These are phyloP conservation scores for Xerocomellus intermedius DNA, from an alignment of 768 basidiomycete species.

Conservation along the genomic window DNA sequence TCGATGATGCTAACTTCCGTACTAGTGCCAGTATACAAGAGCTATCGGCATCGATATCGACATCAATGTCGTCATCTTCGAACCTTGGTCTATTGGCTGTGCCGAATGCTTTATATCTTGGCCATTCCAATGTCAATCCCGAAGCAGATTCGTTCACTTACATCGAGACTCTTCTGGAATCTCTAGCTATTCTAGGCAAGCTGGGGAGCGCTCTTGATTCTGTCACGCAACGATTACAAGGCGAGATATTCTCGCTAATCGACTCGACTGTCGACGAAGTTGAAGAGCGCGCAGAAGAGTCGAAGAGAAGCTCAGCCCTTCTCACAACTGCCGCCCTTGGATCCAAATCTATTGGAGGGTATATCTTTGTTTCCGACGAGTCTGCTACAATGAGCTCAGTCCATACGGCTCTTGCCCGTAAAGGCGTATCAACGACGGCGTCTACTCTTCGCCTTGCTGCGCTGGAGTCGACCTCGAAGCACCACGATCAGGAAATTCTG, in stretches of 20 bases:
- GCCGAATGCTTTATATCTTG: conserved; percentile 22
- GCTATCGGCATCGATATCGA: conserved; percentile 17
- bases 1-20: conserved; percentile 42
- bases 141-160: conserved; percentile 93
- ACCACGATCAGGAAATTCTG: conserved; percentile 80
- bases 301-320: conserved; percentile 48
- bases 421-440: conserved; percentile 38
- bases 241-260: conserved; percentile 81
- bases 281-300: conserved; percentile 83
- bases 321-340: conserved; percentile 37
- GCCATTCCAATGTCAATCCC: conserved; percentile 53
- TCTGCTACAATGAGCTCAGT: conserved; percentile 18
- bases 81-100: conserved; percentile 22
- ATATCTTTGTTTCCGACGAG: conserved; percentile 42
- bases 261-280: conserved; percentile 90
- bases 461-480: conserved; percentile 69
- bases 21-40: conserved; percentile 21
- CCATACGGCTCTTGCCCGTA: conserved; percentile 27
- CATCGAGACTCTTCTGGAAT: conserved; percentile 89
- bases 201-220: conserved; percentile 82
- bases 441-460: conserved; percentile 65
- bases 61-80: conserved; percentile 24
- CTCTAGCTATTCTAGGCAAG: conserved; percentile 88
- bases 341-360: conserved; percentile 49
- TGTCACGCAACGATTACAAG: conserved; percentile 76